Evolutionary conservation across 352 stramenopile genomes (phyloP).

Genomic region (Pythium phragmiticola): DNA sequence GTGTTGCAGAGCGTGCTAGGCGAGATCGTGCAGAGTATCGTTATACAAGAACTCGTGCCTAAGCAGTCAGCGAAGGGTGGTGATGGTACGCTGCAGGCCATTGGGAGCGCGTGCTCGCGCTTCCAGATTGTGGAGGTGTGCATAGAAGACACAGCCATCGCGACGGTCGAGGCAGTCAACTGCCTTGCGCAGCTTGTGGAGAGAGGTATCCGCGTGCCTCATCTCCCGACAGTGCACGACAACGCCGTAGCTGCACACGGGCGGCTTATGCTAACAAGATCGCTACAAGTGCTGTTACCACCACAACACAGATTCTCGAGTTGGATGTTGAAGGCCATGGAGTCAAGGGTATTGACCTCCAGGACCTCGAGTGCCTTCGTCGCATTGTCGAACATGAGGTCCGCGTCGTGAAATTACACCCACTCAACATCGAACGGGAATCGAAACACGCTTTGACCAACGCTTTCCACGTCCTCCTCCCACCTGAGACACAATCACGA

Average conservation of each 20-base stretch:
- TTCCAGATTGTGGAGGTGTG: neutral
- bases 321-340: neutral
- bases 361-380: no score
- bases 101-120: neutral
- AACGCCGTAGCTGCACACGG: no score
- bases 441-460: no score
- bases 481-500: no score
- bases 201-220: neutral
- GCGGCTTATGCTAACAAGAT: neutral
- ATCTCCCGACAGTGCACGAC: neutral
- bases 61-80: neutral
- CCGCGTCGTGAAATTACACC: no score
- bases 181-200: neutral
- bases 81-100: no score
- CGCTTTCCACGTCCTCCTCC: no score
- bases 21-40: neutral
- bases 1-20: neutral
- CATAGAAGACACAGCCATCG: neutral
- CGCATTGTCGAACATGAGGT: no score
- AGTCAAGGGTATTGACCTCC: no score
- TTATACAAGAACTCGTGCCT: neutral
- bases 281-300: neutral
- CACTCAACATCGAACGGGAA: no score
- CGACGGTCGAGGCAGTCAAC: neutral
- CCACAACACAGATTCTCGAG: neutral